Evolutionary conservation across 2,329 filamentous ascomycete genomes (phyloP).

Genomic region (Colletotrichum magnum): DNA sequence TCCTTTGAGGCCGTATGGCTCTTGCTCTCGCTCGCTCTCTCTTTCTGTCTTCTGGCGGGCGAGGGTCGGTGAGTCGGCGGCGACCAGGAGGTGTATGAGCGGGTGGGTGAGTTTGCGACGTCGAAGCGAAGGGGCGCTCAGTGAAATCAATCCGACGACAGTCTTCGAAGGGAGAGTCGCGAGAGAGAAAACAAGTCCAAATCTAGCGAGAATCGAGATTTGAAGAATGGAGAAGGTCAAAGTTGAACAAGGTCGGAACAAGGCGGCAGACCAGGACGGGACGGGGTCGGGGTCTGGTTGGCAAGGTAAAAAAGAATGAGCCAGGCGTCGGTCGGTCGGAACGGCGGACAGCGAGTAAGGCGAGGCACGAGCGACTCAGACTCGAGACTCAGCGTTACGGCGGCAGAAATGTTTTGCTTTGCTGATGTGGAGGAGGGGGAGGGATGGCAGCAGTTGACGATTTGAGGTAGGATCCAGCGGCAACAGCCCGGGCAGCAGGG

Average conservation of each 20-base stretch:
- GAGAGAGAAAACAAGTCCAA: slow-evolving; percentile 4
- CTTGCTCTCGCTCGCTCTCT: background rate
- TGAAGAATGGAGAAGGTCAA: slow-evolving; percentile 11
- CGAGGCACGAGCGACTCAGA: slow-evolving; percentile 27
- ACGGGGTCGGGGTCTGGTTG: slow-evolving; percentile 1
- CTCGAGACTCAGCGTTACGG: background rate
- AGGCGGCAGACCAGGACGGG: background rate
- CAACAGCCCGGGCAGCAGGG: background rate
- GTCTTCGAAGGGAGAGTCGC: slow-evolving; percentile 9
- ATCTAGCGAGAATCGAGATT: slow-evolving; percentile 18
- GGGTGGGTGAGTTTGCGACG: background rate
- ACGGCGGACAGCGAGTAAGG: slow-evolving; percentile 33
- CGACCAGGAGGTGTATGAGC: background rate
- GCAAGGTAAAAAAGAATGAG: slow-evolving; percentile 6
- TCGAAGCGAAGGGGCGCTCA: background rate
- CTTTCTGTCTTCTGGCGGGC: background rate
- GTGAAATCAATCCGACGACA: slow-evolving; percentile 17
- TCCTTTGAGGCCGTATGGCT: too few relatives aligned
- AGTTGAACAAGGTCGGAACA: background rate
- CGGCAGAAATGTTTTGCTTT: slow-evolving; percentile 21
- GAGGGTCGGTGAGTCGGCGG: slow-evolving; percentile 6
- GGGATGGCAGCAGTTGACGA: slow-evolving; percentile 30
- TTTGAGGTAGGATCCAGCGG: too few relatives aligned
- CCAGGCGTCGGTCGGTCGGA: background rate
- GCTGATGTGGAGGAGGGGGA: slow-evolving; percentile 6